These are phyloP conservation scores for Entophlyctis luteolus DNA, from an alignment of 192 early-diverging fungal species.

Conservation along the genomic window DNA sequence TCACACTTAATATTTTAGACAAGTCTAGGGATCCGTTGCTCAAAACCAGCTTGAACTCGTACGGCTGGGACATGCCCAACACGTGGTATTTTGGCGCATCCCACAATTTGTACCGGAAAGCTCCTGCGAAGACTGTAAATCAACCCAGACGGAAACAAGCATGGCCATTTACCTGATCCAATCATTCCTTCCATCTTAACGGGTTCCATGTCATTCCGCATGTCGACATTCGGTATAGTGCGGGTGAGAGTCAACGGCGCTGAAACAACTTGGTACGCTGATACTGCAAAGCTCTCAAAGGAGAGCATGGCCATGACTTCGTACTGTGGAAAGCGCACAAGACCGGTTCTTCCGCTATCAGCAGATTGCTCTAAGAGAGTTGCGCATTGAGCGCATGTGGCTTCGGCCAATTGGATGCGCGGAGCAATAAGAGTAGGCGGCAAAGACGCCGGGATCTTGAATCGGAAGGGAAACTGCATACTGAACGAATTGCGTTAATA, in stretches of 20 bases:
- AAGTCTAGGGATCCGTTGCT: not conserved
- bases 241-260: not conserved
- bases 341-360: not conserved
- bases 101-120: constrained; percentile 19
- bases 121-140: too few species aligned
- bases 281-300: constrained; percentile 18
- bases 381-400: not conserved
- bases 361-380: not conserved
- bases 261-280: constrained; percentile 15
- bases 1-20: not conserved
- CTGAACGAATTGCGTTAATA: too few species aligned
- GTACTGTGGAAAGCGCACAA: constrained; percentile 12
- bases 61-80: not conserved
- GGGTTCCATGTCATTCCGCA: not conserved
- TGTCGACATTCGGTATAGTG: not conserved
- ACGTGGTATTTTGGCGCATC: constrained; percentile 16
- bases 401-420: not conserved
- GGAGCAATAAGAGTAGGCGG: constrained; percentile 4
- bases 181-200: constrained; percentile 4
- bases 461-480: constrained; percentile 25
- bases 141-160: too few species aligned
- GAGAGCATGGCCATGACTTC: constrained; percentile 26
- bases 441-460: not conserved
- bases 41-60: constrained; percentile 14
- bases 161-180: not conserved